Conservation (phyloP, 2,329 filamentous ascomycete species). For the Curvularia verruculosa region DNA sequence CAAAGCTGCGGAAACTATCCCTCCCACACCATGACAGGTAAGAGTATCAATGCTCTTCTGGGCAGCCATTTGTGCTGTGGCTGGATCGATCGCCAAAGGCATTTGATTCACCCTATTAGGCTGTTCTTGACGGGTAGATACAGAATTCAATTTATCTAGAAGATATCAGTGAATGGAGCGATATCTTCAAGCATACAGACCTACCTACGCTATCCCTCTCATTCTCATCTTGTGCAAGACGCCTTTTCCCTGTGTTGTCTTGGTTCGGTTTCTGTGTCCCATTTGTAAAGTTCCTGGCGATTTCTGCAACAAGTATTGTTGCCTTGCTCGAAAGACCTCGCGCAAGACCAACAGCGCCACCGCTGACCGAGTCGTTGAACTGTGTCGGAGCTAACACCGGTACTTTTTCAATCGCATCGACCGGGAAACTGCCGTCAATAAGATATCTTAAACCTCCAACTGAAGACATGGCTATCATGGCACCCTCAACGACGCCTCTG, state of each 20-base stretch:
- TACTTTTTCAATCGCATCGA: conserved; percentile 27
- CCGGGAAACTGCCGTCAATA: conserved; percentile 31
- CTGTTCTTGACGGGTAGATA: conserved; percentile 21
- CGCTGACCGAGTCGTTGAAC: conserved; percentile 38
- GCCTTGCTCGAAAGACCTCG: conserved; percentile 35
- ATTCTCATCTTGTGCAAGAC: conserved; percentile 1
- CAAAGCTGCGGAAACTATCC: conserved; percentile 27
- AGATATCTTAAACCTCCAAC: conserved; percentile 38
- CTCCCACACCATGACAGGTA: conserved; percentile 38
- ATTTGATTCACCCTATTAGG: neutral
- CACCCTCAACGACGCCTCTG: conserved; percentile 35
- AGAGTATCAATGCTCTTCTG: conserved; percentile 28
- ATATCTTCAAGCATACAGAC: neutral
- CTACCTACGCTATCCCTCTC: conserved; percentile 26
- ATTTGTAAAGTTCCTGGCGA: conserved; percentile 25
- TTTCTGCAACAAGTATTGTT: conserved; percentile 30
- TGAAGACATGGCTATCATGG: conserved; percentile 31
- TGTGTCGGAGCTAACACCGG: conserved; percentile 22
- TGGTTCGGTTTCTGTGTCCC: conserved; percentile 8
- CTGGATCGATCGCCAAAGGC: conserved; percentile 28
- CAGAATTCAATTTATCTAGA: conserved; percentile 18
- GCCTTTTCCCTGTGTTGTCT: neutral
- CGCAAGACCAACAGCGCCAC: conserved; percentile 33
- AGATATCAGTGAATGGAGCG: neutral
- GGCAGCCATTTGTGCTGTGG: conserved; percentile 24